Evolutionary conservation across 768 basidiomycete genomes (phyloP).

Genomic region (Lentinula sp.): DNA sequence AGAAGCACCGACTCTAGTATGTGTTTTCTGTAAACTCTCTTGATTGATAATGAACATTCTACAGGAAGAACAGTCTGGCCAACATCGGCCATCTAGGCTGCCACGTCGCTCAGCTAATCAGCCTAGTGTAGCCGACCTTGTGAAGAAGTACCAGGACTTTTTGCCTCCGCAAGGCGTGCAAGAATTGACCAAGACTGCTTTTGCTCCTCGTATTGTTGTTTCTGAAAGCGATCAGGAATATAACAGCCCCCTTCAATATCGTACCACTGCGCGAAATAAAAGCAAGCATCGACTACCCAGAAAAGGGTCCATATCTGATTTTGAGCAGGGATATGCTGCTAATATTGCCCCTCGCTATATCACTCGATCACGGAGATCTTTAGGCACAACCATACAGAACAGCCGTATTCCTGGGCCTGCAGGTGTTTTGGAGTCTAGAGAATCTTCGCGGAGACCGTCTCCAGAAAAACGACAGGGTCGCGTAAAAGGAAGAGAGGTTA

Average conservation of each 20-base stretch:
- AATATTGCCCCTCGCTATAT: slow-evolving; percentile 80
- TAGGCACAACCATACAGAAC: slow-evolving; percentile 23
- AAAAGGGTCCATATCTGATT: slow-evolving; percentile 70
- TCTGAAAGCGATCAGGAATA: slow-evolving; percentile 85
- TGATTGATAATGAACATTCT: neutral
- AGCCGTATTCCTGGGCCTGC: slow-evolving; percentile 54
- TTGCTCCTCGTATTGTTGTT: slow-evolving; percentile 50
- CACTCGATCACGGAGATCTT: slow-evolving; percentile 44
- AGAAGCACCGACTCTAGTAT: slow-evolving; percentile 20
- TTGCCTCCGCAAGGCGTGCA: slow-evolving; percentile 68
- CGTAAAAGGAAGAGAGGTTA: slow-evolving; percentile 29
- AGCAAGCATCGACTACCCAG: slow-evolving; percentile 43
- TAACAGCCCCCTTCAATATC: slow-evolving; percentile 27
- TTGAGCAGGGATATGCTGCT: slow-evolving; percentile 89
- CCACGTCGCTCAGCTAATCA: slow-evolving; percentile 54
- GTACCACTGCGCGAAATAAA: slow-evolving; percentile 37
- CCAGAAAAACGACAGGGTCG: slow-evolving; percentile 59
- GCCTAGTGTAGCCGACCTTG: slow-evolving; percentile 77
- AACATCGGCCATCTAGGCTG: slow-evolving; percentile 45
- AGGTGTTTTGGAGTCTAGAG: slow-evolving; percentile 45
- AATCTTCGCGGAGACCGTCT: slow-evolving; percentile 59
- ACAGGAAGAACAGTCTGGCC: slow-evolving; percentile 17
- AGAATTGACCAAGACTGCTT: slow-evolving; percentile 65
- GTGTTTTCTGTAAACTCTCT: slow-evolving; percentile 6
- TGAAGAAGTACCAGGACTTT: slow-evolving; percentile 76